A percentile compares a stretch with the other conserved stretches of the same genome.
These are phyloP conservation scores for Epichloe glyceriae DNA, from an alignment of 2,329 filamentous ascomycete genomes.

Conservation along the genomic window DNA sequence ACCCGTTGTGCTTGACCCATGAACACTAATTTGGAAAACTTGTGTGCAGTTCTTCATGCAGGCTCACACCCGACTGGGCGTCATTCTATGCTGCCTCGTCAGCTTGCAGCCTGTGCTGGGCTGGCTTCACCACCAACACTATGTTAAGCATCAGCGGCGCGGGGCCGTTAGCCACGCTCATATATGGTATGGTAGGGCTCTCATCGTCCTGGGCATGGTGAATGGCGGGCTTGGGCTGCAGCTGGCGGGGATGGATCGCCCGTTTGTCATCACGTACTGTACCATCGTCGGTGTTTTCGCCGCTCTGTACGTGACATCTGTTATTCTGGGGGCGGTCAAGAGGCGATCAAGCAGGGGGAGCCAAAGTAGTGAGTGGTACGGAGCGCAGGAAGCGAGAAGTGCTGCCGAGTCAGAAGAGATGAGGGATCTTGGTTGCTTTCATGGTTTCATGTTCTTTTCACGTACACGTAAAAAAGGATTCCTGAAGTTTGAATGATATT, in stretches of 20 bases:
- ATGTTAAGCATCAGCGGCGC: constrained; percentile 31
- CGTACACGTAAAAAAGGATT: too few relatives aligned
- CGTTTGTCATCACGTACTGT: constrained; percentile 39
- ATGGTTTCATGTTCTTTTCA: too few relatives aligned
- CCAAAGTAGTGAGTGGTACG: not conserved
- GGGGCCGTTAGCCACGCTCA: constrained; percentile 42
- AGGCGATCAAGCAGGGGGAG: not conserved
- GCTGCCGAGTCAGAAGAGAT: constrained; percentile 8
- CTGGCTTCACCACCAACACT: constrained; percentile 43
- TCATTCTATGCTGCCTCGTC: constrained; percentile 39
- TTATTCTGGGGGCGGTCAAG: not conserved
- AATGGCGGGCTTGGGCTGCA: constrained; percentile 51
- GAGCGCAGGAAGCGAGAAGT: constrained; percentile 6
- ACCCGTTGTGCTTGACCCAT: too few relatives aligned
- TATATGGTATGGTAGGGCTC: constrained; percentile 47
- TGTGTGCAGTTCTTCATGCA: constrained; percentile 35
- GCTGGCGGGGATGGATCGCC: constrained; percentile 27
- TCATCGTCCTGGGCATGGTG: constrained; percentile 46
- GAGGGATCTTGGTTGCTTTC: not conserved
- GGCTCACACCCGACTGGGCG: constrained; percentile 43
- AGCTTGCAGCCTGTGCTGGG: constrained; percentile 46
- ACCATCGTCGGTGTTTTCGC: constrained; percentile 39
- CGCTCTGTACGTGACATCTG: constrained; percentile 26
- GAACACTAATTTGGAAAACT: too few relatives aligned
- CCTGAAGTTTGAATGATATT: too few relatives aligned